Base-by-base conservation (phyloP, 305 asterid genomes). In the Fraxinus sp. region DNA sequence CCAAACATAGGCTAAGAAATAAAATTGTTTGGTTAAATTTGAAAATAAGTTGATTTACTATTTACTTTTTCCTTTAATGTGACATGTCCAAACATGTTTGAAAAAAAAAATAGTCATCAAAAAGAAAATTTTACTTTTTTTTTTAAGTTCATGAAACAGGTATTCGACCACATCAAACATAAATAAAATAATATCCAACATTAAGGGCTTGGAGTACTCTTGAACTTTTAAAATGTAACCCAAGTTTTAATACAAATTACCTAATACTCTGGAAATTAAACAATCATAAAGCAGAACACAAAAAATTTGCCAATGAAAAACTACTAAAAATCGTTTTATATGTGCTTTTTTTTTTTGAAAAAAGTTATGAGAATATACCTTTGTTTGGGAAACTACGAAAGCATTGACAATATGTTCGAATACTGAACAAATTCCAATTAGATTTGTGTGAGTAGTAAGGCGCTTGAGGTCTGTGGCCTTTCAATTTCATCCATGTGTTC, bases 401-500 rank as follows among this genome's bases (percentile, higher is more conserved):
- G 64, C 68, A 73, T 20, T 81, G 73, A 46, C 62, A 64, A 55
- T 71, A 79, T 14, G 62, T 39, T 80, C 71, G 80, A 18, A 74
- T 39, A 49, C 46, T 32, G 64, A 74, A 52, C 9, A 46, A 6
- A 26, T 66, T 68, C 57, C 66, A 10, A 18, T 75, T 52, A n/a
- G 83, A 68, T 55, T 74, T 75, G 2, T 73, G 44, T 18, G 79
- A 8, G 20, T 22, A 11, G 41, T 37, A 57, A 35, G 33, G 20
- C 49, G 13, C 83, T 73, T 59, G 84, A 72, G 79, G 76, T 52
- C 78, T 78, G 71, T 57, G 24, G 36, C 73, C 73, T 46, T 39
- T 74, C 77, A 44, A 57, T 16, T 83, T 78, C 76, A 46, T 70
- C 81, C 73, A 73, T 55, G 82, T 16, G 26, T 78, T 80, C 62